These are phyloP conservation scores for Gamsiella multidivaricata DNA, from an alignment of 192 early-diverging fungal genomes.

Conservation along the genomic window DNA sequence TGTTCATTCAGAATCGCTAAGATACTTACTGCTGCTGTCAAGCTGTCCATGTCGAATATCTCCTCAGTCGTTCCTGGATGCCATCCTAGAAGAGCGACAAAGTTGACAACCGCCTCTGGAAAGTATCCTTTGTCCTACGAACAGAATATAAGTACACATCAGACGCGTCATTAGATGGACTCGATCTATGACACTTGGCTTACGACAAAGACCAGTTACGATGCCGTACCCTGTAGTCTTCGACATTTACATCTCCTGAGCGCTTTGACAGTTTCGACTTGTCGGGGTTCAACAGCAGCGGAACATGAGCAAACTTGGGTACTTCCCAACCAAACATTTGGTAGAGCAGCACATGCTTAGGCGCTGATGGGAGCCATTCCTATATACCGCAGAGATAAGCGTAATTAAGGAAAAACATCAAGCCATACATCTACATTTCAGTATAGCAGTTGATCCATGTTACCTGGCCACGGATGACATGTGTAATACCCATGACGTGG, in stretches of 20 bases:
- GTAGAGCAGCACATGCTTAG: slow-evolving; percentile 91
- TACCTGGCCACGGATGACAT: slow-evolving; percentile 90
- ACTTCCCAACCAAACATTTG: slow-evolving; percentile 80
- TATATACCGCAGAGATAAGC: slow-evolving; percentile 3
- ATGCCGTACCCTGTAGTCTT: slow-evolving; percentile 70
- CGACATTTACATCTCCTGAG: slow-evolving; percentile 82
- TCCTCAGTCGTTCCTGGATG: slow-evolving; percentile 67
- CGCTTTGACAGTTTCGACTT: slow-evolving; percentile 92
- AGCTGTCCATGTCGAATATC: slow-evolving; percentile 71
- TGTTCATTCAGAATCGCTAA: too few species aligned
- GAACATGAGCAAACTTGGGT: slow-evolving; percentile 88
- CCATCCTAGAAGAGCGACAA: slow-evolving; percentile 90
- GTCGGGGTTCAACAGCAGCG: slow-evolving; percentile 85
- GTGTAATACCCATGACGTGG: slow-evolving; percentile 89
- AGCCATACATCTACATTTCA: too few species aligned
- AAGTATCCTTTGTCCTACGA: slow-evolving; percentile 81
- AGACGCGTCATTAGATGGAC: slow-evolving; percentile 1
- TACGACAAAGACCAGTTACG: background rate
- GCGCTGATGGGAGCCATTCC: slow-evolving; percentile 95
- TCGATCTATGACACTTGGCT: too few species aligned
- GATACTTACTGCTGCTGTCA: slow-evolving; percentile 61
- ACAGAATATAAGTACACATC: too few species aligned
- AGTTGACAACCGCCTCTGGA: slow-evolving; percentile 88
- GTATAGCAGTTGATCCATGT: background rate
- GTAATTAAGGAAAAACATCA: background rate